phyloP scores from a whole-genome alignment of 148 eudicot genomes.

The Cornus controversa region DNA sequence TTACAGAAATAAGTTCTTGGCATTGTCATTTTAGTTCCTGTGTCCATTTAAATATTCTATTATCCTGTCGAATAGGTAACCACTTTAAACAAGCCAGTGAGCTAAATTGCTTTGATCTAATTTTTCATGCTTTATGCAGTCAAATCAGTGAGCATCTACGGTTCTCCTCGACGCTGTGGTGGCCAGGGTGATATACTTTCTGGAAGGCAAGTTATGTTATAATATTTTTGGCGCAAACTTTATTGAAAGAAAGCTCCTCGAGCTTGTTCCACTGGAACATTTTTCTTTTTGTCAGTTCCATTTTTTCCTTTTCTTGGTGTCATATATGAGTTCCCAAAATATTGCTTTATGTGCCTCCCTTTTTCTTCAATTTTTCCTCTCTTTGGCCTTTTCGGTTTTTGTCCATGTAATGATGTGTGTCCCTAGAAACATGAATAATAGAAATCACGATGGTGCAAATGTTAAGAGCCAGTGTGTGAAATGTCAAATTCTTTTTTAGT shows the following conservation, averaged over 20 bases:
- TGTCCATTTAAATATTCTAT: not conserved
- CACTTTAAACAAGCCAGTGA: not conserved
- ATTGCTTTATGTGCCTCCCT: not conserved
- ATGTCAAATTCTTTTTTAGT: not conserved
- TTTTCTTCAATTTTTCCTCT: not conserved
- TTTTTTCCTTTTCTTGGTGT: not conserved
- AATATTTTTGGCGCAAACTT: not conserved
- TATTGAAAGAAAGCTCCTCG: not conserved
- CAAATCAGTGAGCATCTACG: slow-evolving; percentile 68
- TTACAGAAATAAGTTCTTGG: not conserved
- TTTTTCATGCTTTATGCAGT: slow-evolving; percentile 43
- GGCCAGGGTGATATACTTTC: slow-evolving; percentile 99
- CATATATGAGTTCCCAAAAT: not conserved
- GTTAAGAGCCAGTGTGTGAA: not conserved
- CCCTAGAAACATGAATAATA: too few relatives aligned
- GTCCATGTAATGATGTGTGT: too few relatives aligned
- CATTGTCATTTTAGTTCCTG: not conserved
- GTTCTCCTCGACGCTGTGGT: slow-evolving; percentile 99
- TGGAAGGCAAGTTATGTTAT: slow-evolving; percentile 60
- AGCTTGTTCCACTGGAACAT: not conserved
- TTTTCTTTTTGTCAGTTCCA: not conserved
- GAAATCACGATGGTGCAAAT: not conserved
- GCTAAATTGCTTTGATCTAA: not conserved
- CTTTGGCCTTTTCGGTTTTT: too few relatives aligned
- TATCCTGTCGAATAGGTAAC: not conserved